These are phyloP conservation scores for Trypanosoma mega DNA, from an alignment of 208 protist species.

Conservation along the genomic window DNA sequence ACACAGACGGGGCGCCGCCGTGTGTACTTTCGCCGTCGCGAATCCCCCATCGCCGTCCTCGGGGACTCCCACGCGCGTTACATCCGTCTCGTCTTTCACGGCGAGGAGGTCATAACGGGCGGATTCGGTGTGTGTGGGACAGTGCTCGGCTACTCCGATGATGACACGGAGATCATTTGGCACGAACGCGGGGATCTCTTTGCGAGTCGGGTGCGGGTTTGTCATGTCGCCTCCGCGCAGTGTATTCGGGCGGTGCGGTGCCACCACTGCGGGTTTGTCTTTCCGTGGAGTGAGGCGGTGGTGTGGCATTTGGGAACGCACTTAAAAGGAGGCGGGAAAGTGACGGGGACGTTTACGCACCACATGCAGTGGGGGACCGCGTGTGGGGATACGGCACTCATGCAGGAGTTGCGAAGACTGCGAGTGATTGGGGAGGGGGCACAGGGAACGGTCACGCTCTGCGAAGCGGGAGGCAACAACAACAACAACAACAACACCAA, in stretches of 20 bases:
- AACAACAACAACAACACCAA: no score
- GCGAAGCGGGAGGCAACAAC: conserved; percentile 27
- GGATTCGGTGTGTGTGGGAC: conserved; percentile 44
- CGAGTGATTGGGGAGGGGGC: conserved; percentile 55
- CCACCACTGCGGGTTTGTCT: conserved; percentile 59
- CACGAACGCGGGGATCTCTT: conserved; percentile 66
- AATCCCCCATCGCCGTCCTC: conserved; percentile 36
- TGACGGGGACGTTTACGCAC: conserved; percentile 39
- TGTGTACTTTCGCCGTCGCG: conserved; percentile 50
- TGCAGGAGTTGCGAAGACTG: conserved; percentile 36
- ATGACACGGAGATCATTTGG: conserved; percentile 73
- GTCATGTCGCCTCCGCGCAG: conserved; percentile 39
- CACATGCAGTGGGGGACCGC: conserved; percentile 45
- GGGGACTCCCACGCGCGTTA: conserved; percentile 44
- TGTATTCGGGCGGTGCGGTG: conserved; percentile 52
- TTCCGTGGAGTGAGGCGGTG: conserved; percentile 51
- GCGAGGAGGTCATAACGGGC: conserved; percentile 1
- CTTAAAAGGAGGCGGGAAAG: conserved; percentile 38
- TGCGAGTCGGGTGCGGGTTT: conserved; percentile 47
- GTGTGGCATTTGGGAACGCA: conserved; percentile 61
- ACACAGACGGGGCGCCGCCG: conserved; percentile 39
- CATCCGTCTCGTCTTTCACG: conserved; percentile 41
- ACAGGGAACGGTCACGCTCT: conserved; percentile 61
- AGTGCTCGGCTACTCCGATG: conserved; percentile 72
- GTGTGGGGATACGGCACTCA: conserved; percentile 68